These are phyloP conservation scores for Apiotrichum gamsii DNA, from an alignment of 1,284 basidiomycete species.

Conservation along the genomic window DNA sequence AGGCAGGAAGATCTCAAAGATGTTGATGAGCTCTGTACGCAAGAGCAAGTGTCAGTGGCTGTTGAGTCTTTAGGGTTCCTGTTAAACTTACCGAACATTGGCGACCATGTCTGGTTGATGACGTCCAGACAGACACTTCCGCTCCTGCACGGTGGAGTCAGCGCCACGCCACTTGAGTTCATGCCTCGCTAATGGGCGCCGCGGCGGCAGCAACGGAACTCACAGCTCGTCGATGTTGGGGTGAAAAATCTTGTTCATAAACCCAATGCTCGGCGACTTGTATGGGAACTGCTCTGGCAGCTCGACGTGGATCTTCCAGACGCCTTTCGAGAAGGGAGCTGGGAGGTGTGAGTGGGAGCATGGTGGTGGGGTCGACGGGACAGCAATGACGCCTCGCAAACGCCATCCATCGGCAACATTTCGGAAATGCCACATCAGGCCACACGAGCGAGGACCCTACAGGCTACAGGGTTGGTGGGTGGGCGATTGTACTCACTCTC, in stretches of 20 bases:
- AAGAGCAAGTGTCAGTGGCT: too few species aligned
- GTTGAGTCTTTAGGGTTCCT: too few species aligned
- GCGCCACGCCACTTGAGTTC: too few species aligned
- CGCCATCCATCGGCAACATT: not conserved
- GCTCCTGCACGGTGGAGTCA: constrained; percentile 55
- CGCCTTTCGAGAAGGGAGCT: constrained; percentile 93
- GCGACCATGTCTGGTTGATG: constrained; percentile 99
- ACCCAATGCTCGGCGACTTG: constrained; percentile 98
- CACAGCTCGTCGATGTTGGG: constrained; percentile 96
- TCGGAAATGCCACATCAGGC: not conserved
- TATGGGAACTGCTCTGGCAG: constrained; percentile 98
- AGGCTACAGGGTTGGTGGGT: not conserved
- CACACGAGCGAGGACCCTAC: not conserved
- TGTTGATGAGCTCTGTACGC: constrained; percentile 96
- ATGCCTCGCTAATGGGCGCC: too few species aligned
- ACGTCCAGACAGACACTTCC: constrained; percentile 94
- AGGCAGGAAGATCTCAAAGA: constrained; percentile 96
- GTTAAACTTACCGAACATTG: constrained; percentile 80
- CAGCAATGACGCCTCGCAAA: not conserved
- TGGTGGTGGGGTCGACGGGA: not conserved
- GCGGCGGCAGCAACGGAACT: constrained; percentile 34
- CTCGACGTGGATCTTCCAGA: constrained; percentile 99
- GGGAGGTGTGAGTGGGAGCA: constrained; percentile 4
- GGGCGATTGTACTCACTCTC: constrained; percentile 69
- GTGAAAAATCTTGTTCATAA: constrained; percentile 99